phyloP scores from a whole-genome alignment of 2,329 filamentous ascomycete species.

The Sclerotinia borealis region DNA sequence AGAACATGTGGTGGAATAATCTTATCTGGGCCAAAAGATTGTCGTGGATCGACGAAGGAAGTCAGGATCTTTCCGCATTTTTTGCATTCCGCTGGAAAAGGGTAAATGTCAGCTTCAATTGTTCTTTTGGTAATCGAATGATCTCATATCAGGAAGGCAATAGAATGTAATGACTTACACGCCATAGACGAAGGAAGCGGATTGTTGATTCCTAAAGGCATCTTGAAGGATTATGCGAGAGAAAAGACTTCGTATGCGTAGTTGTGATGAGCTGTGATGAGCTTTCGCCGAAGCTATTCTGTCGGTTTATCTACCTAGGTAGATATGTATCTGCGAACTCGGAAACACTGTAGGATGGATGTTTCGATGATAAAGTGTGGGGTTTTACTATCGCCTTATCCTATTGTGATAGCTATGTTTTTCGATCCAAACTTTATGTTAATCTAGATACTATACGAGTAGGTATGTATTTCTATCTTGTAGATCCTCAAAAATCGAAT shows the following conservation, averaged over 20 bases:
- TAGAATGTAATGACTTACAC: conserved; percentile 46
- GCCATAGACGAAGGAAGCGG: conserved; percentile 61
- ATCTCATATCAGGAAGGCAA: conserved; percentile 13
- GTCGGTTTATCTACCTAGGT: neutral
- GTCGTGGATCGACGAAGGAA: conserved; percentile 89
- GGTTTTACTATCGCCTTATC: neutral
- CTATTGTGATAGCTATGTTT: neutral
- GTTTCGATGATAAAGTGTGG: conserved; percentile 1
- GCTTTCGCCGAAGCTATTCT: neutral
- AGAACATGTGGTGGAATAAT: conserved; percentile 89
- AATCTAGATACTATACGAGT: neutral
- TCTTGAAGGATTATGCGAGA: conserved; percentile 6
- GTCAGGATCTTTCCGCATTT: conserved; percentile 94
- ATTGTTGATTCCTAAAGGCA: conserved; percentile 57
- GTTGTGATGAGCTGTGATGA: neutral
- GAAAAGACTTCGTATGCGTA: neutral
- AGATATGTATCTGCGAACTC: neutral
- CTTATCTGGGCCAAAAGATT: conserved; percentile 93
- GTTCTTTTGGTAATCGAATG: neutral
- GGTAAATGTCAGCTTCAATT: conserved; percentile 12
- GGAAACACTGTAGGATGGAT: neutral
- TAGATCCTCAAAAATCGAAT: neutral
- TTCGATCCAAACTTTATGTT: neutral
- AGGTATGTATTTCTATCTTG: neutral
- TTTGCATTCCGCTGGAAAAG: conserved; percentile 76